Evolutionary conservation across 768 basidiomycete species (phyloP), one percentile per base, ranked within the genome.

Genomic region (Leccinum arenicola): DNA sequence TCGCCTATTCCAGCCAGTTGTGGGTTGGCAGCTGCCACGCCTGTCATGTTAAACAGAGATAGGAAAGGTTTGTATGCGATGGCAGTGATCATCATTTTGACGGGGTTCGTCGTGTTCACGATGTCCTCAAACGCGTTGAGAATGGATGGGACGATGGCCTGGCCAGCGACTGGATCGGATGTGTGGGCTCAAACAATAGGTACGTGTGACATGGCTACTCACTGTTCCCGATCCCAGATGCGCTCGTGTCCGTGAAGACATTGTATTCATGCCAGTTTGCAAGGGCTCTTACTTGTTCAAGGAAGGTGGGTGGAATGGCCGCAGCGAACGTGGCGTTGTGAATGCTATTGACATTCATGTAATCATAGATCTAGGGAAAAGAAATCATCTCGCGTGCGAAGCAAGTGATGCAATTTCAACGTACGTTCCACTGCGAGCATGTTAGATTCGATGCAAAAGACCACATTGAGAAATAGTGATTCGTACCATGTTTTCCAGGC

Each of bases 61-160:
- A 90, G 59, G 75, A 91, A 88, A 0, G 89, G 89, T 71, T 91
- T 91, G 77, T 91, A 92, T 0, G 88, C 80, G 53, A 86, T 77
- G 10, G 83, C 84, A 33, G 82, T 76, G 62, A 87, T 82, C 25
- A 78, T 71, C 45, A 93, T 66, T 68, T 86, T 85, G 57, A 85
- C 64, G 0, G 85, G 80, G 59, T 84, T 77, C 3, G 77, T 74
- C 3, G 71, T 48, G 62, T 84, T 79, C 8, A 74, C 73, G 70
- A 92, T 85, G 10, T 73, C 73, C 0, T 75, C 66, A 33, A 92
- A 75, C 7, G 82, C 81, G 35, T 75, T 64, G 12, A 90, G 61
- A 59, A 93, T 82, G 7, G 80, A 78, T 0, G 88, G 85, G 5
- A 87, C 66, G 61, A 91, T 78, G 0, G 88, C 79, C 36, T 78